Conservation (phyloP, 1,284 basidiomycete genomes). For the Tilletia indica region DNA sequence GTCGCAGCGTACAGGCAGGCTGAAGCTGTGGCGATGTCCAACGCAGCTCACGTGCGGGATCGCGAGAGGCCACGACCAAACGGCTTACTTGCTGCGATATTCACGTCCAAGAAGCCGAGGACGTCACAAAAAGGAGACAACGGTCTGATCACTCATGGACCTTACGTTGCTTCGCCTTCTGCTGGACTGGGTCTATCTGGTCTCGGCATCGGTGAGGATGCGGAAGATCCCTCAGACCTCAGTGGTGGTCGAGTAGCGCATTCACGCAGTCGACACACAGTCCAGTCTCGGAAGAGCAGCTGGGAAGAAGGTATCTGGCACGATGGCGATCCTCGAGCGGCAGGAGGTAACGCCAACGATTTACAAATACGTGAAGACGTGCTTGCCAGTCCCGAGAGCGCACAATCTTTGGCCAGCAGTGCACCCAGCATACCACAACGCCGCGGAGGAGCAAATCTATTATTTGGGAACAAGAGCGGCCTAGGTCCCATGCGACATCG, state of each 20-base stretch:
- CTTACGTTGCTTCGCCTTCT: not conserved
- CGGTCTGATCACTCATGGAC: slow-evolving; percentile 6
- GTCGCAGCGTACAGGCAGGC: slow-evolving; percentile 18
- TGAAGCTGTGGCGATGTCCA: slow-evolving; percentile 17
- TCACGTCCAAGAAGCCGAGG: slow-evolving; percentile 9
- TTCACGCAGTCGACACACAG: slow-evolving; percentile 18
- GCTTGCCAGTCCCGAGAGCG: slow-evolving; percentile 6
- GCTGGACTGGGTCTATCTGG: slow-evolving; percentile 18
- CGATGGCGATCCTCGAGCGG: slow-evolving; percentile 26
- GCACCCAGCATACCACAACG: slow-evolving; percentile 36
- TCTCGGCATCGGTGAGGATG: slow-evolving; percentile 14
- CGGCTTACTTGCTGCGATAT: slow-evolving; percentile 1
- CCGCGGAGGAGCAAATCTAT: slow-evolving; percentile 21
- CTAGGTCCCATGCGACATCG: slow-evolving; percentile 41
- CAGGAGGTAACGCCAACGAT: not conserved
- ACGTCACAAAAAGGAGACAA: not conserved
- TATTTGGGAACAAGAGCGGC: slow-evolving; percentile 16
- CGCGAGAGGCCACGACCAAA: slow-evolving; percentile 12
- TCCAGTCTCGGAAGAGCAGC: slow-evolving; percentile 20
- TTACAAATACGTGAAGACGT: not conserved
- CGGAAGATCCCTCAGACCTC: not conserved
- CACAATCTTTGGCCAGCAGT: slow-evolving; percentile 26
- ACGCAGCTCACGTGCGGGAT: not conserved
- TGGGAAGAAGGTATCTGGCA: slow-evolving; percentile 21
- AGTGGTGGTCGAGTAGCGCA: slow-evolving; percentile 5